These are phyloP conservation scores for Tolypocladium ovalisporum DNA, from an alignment of 2,329 filamentous ascomycete genomes.

Conservation along the genomic window DNA sequence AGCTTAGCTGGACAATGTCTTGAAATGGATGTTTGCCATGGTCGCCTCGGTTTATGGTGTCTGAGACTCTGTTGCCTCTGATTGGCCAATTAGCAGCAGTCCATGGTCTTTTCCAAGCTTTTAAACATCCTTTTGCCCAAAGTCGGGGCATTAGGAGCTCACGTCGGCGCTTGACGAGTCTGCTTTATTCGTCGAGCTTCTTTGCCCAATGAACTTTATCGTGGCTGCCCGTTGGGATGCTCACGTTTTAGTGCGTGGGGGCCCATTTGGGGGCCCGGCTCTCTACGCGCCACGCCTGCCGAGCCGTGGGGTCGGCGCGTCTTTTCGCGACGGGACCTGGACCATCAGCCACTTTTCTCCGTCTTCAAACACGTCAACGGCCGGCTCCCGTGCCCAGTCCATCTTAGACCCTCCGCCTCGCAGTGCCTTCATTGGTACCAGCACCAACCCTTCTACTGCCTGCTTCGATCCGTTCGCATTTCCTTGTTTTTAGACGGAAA, in stretches of 20 bases:
- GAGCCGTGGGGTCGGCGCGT: not conserved
- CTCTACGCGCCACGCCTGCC: not conserved
- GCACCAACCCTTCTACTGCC: not conserved
- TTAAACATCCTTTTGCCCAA: not conserved
- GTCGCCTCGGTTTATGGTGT: too few relatives aligned
- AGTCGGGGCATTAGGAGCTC: not conserved
- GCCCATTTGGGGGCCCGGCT: not conserved
- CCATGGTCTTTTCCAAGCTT: not conserved
- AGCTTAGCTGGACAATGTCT: too few relatives aligned
- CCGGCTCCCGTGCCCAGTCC: not conserved
- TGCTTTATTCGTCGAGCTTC: too few relatives aligned
- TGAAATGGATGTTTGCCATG: too few relatives aligned
- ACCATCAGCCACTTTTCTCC: not conserved
- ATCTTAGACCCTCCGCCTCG: not conserved
- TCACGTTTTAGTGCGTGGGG: not conserved
- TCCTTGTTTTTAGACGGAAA: fast-evolving
- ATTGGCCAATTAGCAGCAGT: not conserved
- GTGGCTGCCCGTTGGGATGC: not conserved
- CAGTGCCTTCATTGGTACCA: not conserved
- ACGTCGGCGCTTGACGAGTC: not conserved
- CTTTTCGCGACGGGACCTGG: not conserved
- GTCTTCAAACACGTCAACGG: not conserved
- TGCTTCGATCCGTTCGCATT: not conserved
- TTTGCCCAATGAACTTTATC: not conserved
- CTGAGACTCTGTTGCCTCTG: not conserved